Conservation (phyloP, 179 eudicot species). For the Silene coronaria region DNA sequence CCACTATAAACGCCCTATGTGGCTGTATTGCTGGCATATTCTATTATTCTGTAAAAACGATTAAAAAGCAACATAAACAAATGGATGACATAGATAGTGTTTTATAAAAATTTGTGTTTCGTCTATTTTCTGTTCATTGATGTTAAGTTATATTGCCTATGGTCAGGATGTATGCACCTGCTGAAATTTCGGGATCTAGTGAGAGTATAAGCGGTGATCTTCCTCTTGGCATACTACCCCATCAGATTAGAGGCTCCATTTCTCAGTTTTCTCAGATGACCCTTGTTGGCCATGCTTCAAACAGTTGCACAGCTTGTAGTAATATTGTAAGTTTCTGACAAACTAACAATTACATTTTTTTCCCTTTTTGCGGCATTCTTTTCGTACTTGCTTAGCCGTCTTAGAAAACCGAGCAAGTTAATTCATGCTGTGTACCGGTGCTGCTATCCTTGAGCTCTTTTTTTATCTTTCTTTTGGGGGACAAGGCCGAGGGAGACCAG, state of each 20-base stretch:
- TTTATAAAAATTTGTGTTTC: too few relatives aligned
- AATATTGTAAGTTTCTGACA: conserved; percentile 43
- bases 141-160: neutral
- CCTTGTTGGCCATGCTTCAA: conserved; percentile 87
- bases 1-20: too few relatives aligned
- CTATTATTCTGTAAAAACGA: too few relatives aligned
- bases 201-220: conserved; percentile 44
- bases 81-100: too few relatives aligned
- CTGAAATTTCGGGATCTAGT: conserved; percentile 58
- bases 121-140: neutral
- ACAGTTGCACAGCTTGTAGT: conserved; percentile 88
- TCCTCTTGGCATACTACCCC: conserved; percentile 89
- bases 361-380: neutral
- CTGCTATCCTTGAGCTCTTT: too few relatives aligned
- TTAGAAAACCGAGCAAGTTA: too few relatives aligned
- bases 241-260: conserved; percentile 82
- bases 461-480: too few relatives aligned
- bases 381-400: neutral
- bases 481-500: too few relatives aligned
- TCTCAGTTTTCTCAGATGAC: conserved; percentile 93
- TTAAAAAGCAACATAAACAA: too few relatives aligned
- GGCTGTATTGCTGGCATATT: too few relatives aligned
- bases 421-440: too few relatives aligned
- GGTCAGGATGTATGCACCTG: conserved; percentile 69
- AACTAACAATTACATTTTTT: neutral